A percentile compares a stretch with the other conserved stretches of the same genome.
Conservation (phyloP, 2,329 filamentous ascomycete species). For the Chrysoporthe puriensis region DNA sequence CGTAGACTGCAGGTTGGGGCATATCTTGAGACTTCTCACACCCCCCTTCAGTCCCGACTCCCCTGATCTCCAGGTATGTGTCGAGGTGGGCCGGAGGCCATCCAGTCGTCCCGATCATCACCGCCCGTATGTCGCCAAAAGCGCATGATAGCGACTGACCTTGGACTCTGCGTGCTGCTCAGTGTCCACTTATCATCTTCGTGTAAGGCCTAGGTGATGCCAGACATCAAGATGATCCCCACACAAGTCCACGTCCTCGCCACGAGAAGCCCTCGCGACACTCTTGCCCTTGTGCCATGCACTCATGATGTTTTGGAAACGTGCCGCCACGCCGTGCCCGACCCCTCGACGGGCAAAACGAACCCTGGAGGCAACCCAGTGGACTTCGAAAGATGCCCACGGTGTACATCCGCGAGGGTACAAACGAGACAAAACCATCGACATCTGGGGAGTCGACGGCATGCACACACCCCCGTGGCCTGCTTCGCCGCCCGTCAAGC, state of each 20-base stretch:
- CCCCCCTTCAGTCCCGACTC: background rate
- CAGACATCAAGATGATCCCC: background rate
- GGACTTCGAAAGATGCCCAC: background rate
- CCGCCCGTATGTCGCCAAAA: background rate
- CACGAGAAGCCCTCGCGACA: background rate
- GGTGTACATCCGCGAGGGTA: slow-evolving; percentile 10
- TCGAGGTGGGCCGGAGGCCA: background rate
- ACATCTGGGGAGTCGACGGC: background rate
- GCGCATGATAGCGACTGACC: background rate
- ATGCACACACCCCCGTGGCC: background rate
- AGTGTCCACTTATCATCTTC: slow-evolving; percentile 1
- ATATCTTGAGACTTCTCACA: background rate
- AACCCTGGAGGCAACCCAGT: slow-evolving; percentile 8
- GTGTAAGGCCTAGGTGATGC: background rate
- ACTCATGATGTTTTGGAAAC: background rate
- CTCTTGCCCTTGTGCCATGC: background rate
- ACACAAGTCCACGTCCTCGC: background rate
- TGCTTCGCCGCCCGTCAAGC: background rate
- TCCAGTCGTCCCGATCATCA: background rate
- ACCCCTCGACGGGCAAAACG: background rate
- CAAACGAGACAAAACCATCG: background rate
- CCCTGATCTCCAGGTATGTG: background rate
- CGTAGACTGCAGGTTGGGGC: background rate
- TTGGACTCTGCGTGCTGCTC: background rate
- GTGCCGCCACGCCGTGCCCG: background rate